Conservation (phyloP, 2,329 filamentous ascomycete genomes). For the Aspergillus fumigatiaffinis region DNA sequence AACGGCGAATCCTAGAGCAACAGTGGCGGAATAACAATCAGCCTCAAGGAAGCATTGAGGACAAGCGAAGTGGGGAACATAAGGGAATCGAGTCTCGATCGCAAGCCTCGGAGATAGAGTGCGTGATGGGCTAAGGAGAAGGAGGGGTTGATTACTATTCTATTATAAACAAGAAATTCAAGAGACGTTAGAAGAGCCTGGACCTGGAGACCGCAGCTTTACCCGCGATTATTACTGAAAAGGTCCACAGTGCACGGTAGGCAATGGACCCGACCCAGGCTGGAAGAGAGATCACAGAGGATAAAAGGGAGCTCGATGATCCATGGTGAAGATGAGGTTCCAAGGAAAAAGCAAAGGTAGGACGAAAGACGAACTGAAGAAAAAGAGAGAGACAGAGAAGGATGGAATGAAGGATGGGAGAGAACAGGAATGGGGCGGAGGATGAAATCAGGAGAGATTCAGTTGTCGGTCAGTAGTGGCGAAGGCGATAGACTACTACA, state of each 20-base stretch:
- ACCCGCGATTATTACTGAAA: not conserved
- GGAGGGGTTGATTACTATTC: constrained; percentile 10
- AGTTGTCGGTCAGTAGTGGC: not conserved
- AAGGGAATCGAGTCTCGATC: not conserved
- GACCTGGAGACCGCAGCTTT: constrained; percentile 2
- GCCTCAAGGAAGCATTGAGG: not conserved
- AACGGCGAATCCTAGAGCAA: constrained; percentile 9
- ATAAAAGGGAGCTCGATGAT: constrained; percentile 3
- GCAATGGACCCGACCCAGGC: constrained; percentile 13
- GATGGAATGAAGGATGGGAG: constrained; percentile 8
- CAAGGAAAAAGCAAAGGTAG: not conserved
- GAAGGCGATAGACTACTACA: not conserved
- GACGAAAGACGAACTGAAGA: not conserved
- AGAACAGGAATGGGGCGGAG: constrained; percentile 7
- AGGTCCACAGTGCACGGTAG: not conserved
- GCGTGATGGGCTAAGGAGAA: constrained; percentile 5
- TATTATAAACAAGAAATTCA: constrained; percentile 6
- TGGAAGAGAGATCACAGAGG: constrained; percentile 13
- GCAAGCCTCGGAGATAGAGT: not conserved
- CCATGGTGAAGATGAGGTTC: constrained; percentile 7
- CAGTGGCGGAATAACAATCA: constrained; percentile 11
- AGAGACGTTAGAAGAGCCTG: constrained; percentile 1
- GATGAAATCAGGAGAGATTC: constrained; percentile 1
- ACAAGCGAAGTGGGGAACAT: not conserved
- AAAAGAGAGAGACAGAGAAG: constrained; percentile 5